Conservation (phyloP, 768 basidiomycete species). For the Fomitopsis serialis region DNA sequence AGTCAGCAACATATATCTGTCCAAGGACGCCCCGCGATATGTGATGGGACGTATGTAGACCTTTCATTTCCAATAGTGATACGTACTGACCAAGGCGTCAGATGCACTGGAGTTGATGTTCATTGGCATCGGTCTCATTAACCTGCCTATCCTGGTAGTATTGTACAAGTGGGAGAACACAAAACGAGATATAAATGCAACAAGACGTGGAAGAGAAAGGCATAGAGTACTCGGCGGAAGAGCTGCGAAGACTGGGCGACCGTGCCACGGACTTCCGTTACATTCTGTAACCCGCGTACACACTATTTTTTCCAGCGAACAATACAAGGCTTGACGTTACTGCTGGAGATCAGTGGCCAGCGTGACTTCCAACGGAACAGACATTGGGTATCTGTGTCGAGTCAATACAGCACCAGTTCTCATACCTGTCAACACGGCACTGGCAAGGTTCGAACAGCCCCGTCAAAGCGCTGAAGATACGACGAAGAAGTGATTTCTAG, state of each 20-base stretch:
- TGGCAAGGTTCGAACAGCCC: too few species aligned
- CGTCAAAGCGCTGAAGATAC: too few species aligned
- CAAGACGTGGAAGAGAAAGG: slow-evolving; percentile 21
- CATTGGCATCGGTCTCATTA: slow-evolving; percentile 58
- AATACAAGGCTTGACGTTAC: too few species aligned
- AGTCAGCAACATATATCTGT: slow-evolving; percentile 56
- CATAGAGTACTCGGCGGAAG: slow-evolving; percentile 15
- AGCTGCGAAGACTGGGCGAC: slow-evolving; percentile 44
- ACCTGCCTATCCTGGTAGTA: slow-evolving; percentile 41
- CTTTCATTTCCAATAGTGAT: too few species aligned
- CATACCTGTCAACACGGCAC: too few species aligned
- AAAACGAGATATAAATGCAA: slow-evolving; percentile 41
- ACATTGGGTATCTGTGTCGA: too few species aligned
- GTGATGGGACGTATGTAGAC: slow-evolving; percentile 51
- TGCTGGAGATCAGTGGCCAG: too few species aligned
- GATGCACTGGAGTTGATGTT: slow-evolving; percentile 66
- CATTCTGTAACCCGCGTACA: neutral
- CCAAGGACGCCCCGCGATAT: slow-evolving; percentile 55
- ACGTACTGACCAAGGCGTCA: slow-evolving; percentile 15
- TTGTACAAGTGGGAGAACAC: slow-evolving; percentile 53
- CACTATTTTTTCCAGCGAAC: too few species aligned
- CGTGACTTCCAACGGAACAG: too few species aligned
- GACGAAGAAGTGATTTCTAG: too few species aligned
- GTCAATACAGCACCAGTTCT: too few species aligned
- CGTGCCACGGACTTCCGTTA: slow-evolving; percentile 61